phyloP scores from a whole-genome alignment of 2,329 filamentous ascomycete species.

The Colletotrichum lentis region DNA sequence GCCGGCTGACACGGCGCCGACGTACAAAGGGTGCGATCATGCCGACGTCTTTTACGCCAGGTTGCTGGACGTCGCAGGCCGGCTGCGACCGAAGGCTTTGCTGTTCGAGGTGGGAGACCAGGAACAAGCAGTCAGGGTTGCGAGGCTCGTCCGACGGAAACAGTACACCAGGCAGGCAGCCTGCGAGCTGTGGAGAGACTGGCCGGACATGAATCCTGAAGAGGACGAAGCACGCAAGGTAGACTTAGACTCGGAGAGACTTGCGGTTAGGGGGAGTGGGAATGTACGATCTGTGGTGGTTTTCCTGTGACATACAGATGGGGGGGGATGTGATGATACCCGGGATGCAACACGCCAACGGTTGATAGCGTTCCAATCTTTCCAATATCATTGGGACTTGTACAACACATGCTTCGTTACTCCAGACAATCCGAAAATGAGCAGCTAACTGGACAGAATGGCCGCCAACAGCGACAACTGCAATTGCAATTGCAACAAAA shows the following conservation, averaged over 20 bases:
- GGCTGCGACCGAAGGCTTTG: constrained; percentile 61
- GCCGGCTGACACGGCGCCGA: constrained; percentile 47
- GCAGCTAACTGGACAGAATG: background rate
- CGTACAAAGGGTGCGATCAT: constrained; percentile 46
- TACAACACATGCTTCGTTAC: too few species aligned
- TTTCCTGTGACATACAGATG: background rate
- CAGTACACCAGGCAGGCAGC: constrained; percentile 44
- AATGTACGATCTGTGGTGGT: constrained; percentile 56
- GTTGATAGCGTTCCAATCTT: background rate
- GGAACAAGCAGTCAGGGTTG: constrained; percentile 72
- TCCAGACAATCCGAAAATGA: background rate
- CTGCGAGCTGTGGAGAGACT: constrained; percentile 78
- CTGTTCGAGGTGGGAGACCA: constrained; percentile 77
- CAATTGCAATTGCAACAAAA: background rate
- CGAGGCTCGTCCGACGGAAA: constrained; percentile 53
- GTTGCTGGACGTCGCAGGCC: constrained; percentile 64
- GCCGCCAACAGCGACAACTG: too few species aligned
- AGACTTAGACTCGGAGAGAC: constrained; percentile 37
- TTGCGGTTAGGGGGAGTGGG: constrained; percentile 55
- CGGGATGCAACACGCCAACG: too few species aligned
- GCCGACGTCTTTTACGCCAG: constrained; percentile 73
- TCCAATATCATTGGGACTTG: background rate
- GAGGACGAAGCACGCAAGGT: constrained; percentile 43
- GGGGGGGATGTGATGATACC: background rate
- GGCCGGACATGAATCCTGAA: constrained; percentile 55